Conservation (phyloP, 768 basidiomycete genomes). For the Leucocoprinus sp. region DNA sequence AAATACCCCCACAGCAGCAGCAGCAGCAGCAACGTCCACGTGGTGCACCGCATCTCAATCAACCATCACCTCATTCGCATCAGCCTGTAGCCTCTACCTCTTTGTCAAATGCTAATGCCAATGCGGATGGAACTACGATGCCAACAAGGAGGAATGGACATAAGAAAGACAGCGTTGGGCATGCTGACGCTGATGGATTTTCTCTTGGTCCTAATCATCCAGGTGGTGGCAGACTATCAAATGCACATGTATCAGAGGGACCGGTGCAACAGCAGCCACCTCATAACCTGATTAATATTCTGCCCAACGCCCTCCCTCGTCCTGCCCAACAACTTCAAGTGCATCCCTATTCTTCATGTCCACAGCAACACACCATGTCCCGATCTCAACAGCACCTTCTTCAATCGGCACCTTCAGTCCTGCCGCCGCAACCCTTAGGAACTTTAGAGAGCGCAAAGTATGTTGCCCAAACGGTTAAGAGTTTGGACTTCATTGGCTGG, state of each 20-base stretch:
- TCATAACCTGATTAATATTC: too few relatives aligned
- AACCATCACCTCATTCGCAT: constrained; percentile 1
- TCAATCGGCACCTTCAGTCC: neutral
- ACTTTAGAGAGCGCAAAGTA: constrained; percentile 34
- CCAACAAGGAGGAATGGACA: neutral
- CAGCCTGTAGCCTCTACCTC: neutral
- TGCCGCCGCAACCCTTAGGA: neutral
- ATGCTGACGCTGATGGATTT: neutral
- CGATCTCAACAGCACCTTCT: neutral
- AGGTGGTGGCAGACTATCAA: neutral
- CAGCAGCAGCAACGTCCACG: too few relatives aligned
- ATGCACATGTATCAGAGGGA: too few relatives aligned
- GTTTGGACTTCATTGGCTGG: constrained; percentile 65
- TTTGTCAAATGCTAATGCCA: too few relatives aligned
- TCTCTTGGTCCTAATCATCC: neutral
- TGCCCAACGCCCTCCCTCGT: neutral
- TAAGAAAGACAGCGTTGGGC: constrained; percentile 5
- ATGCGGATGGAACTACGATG: neutral
- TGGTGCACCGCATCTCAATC: constrained; percentile 24
- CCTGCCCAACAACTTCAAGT: neutral
- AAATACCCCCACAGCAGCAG: too few relatives aligned
- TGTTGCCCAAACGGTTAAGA: constrained; percentile 39
- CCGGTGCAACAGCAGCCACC: too few relatives aligned
- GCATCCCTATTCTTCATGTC: neutral
- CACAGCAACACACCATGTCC: neutral